Evolutionary conservation across 495 filamentous ascomycete species (phyloP).

Genomic region (Amniculicola lignicola): DNA sequence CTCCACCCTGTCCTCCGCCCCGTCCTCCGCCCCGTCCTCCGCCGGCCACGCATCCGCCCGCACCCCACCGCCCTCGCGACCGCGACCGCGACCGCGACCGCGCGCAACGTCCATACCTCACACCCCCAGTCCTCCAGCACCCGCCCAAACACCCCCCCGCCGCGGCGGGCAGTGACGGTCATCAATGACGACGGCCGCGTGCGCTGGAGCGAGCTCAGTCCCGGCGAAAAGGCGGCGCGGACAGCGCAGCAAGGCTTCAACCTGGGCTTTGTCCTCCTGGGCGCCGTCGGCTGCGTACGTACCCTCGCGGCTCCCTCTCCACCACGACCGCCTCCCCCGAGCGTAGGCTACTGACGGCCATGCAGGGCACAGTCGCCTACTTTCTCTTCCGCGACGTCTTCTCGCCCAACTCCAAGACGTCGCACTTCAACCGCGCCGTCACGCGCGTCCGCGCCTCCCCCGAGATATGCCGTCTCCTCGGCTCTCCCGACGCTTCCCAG

Average conservation of each 20-base stretch:
- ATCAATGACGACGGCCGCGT: constrained; percentile 78
- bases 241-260: constrained; percentile 90
- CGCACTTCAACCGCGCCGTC: constrained; percentile 85
- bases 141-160: neutral
- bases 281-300: constrained; percentile 69
- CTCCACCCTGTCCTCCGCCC: no score
- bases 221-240: constrained; percentile 74
- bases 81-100: constrained; percentile 7
- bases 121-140: constrained; percentile 47
- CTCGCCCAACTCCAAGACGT: constrained; percentile 76
- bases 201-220: constrained; percentile 71
- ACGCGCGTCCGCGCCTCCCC: constrained; percentile 71
- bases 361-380: constrained; percentile 68
- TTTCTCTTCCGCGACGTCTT: constrained; percentile 85
- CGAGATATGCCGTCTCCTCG: constrained; percentile 70
- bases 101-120: constrained; percentile 49
- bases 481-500: constrained; percentile 64
- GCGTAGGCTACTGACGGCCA: constrained; percentile 26
- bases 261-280: constrained; percentile 70
- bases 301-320: neutral
- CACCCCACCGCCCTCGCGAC: neutral
- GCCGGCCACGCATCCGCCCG: neutral
- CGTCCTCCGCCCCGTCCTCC: neutral
- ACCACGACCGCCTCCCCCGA: no score
- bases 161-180: constrained; percentile 57